These are phyloP conservation scores for Cyclotella baltica DNA, from an alignment of 108 stramenopile genomes.

Conservation along the genomic window DNA sequence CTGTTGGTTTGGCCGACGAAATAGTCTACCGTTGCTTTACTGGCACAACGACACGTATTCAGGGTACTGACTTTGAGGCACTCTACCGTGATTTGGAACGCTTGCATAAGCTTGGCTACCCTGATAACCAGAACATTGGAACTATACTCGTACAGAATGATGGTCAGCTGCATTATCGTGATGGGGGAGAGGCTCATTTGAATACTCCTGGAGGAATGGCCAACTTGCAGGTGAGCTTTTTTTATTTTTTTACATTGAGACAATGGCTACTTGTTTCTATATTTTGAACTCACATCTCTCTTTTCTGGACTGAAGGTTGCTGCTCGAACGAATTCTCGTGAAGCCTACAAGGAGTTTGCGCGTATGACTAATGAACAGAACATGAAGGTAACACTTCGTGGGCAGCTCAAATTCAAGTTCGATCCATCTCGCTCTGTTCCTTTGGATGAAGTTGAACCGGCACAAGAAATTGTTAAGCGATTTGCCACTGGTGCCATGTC, in stretches of 20 bases:
- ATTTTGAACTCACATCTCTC: not conserved
- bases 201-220: slow-evolving; percentile 96
- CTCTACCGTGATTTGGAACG: slow-evolving; percentile 94
- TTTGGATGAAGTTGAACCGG: slow-evolving; percentile 93
- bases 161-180: slow-evolving; percentile 96
- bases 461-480: slow-evolving; percentile 90
- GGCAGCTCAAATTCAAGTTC: slow-evolving; percentile 92
- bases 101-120: slow-evolving; percentile 89
- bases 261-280: not conserved
- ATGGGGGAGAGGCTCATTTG: slow-evolving; percentile 97
- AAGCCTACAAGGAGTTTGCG: slow-evolving; percentile 94
- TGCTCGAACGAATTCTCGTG: slow-evolving; percentile 91
- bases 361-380: slow-evolving; percentile 89
- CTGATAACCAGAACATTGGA: slow-evolving; percentile 58
- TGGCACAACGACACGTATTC: slow-evolving; percentile 96
- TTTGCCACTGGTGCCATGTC: slow-evolving; percentile 97
- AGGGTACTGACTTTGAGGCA: slow-evolving; percentile 95
- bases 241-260: not conserved
- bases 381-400: slow-evolving; percentile 92
- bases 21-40: slow-evolving; percentile 96
- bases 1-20: slow-evolving; percentile 95
- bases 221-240: slow-evolving; percentile 78
- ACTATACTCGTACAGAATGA: slow-evolving; percentile 89
- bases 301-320: slow-evolving; percentile 54
- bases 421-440: slow-evolving; percentile 86